These are phyloP conservation scores for Colletotrichum horii DNA, from an alignment of 2,329 filamentous ascomycete genomes.

Conservation along the genomic window DNA sequence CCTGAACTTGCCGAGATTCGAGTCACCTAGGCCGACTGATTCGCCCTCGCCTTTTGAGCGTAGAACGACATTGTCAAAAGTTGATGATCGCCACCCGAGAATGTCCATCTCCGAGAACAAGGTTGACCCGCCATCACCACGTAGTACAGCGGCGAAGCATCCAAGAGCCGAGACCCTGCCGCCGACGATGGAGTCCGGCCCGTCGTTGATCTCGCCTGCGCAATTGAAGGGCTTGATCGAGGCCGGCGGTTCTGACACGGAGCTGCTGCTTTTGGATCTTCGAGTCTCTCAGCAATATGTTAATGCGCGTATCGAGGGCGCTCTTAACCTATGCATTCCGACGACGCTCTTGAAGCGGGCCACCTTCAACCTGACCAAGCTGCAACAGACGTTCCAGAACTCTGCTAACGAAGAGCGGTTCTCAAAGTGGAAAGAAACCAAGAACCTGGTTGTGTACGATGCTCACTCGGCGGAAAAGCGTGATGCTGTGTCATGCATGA, in stretches of 20 bases:
- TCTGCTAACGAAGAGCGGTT: slow-evolving; percentile 75
- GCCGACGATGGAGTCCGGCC: slow-evolving; percentile 48
- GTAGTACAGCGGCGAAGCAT: slow-evolving; percentile 3
- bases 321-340: slow-evolving; percentile 91
- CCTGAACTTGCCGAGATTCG: slow-evolving; percentile 48
- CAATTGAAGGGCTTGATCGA: slow-evolving; percentile 64
- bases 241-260: slow-evolving; percentile 35
- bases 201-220: slow-evolving; percentile 57
- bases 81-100: slow-evolving; percentile 58
- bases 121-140: slow-evolving; percentile 43
- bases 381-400: slow-evolving; percentile 84
- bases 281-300: slow-evolving; percentile 85
- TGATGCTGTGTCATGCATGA: slow-evolving; percentile 80
- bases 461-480: slow-evolving; percentile 76
- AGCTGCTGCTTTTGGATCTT: slow-evolving; percentile 79
- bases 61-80: slow-evolving; percentile 40
- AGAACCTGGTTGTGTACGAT: slow-evolving; percentile 88
- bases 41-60: slow-evolving; percentile 38
- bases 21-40: slow-evolving; percentile 37
- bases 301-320: slow-evolving; percentile 75
- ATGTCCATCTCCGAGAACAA: slow-evolving; percentile 58
- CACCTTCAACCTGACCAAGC: slow-evolving; percentile 86
- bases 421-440: slow-evolving; percentile 74
- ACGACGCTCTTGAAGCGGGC: slow-evolving; percentile 91
- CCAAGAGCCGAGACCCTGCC: slow-evolving; percentile 60